A percentile compares a stretch with the other conserved stretches of the same genome.
Conservation (phyloP, 2,329 filamentous ascomycete genomes). For the Macrophomina phaseolina region DNA sequence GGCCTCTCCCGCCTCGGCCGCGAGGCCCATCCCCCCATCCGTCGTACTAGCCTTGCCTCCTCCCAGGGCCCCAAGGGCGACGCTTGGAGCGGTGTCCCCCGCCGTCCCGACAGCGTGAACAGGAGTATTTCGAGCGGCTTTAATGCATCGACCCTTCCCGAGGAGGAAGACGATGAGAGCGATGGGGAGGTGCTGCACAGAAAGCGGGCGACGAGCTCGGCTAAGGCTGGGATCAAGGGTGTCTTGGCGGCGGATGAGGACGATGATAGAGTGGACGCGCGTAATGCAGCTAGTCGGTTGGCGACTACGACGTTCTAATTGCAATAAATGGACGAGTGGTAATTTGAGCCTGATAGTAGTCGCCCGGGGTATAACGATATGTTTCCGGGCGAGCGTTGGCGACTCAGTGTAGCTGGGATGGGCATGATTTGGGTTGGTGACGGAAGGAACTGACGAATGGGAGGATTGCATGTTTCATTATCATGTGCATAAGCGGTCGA, state of each 20-base stretch:
- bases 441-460: background rate
- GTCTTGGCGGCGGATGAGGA: slow-evolving; percentile 78
- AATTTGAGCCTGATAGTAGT: too few species aligned
- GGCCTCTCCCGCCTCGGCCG: slow-evolving; percentile 88
- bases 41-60: slow-evolving; percentile 78
- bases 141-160: slow-evolving; percentile 60
- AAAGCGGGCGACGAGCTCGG: slow-evolving; percentile 54
- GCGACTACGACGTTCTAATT: slow-evolving; percentile 88
- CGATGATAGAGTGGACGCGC: slow-evolving; percentile 91
- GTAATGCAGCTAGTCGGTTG: slow-evolving; percentile 91
- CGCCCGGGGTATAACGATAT: too few species aligned
- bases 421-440: background rate
- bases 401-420: background rate
- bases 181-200: slow-evolving; percentile 50
- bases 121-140: slow-evolving; percentile 73
- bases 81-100: slow-evolving; percentile 92
- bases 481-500: slow-evolving; percentile 2
- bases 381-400: background rate
- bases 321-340: background rate
- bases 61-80: slow-evolving; percentile 98
- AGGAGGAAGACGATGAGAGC: slow-evolving; percentile 61
- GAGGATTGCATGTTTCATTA: slow-evolving; percentile 6
- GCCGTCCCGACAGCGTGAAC: slow-evolving; percentile 75
- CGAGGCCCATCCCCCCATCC: slow-evolving; percentile 77
- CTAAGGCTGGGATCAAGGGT: slow-evolving; percentile 41